Conservation (phyloP, 2,329 filamentous ascomycete genomes). For the Mollisia scopiformis region DNA sequence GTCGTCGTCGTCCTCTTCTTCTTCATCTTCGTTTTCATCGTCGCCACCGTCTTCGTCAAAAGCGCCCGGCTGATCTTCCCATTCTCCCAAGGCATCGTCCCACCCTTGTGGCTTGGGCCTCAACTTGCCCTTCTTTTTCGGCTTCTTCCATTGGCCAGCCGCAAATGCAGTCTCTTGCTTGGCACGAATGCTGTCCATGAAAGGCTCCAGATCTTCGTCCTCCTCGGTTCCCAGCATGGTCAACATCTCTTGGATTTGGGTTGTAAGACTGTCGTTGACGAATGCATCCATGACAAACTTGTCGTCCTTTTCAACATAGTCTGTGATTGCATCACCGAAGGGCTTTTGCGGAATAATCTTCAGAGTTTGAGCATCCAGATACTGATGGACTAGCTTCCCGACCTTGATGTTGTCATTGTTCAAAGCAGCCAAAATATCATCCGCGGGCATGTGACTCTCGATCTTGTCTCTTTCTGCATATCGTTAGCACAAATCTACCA, state of each 20-base stretch:
- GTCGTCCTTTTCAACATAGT: constrained; percentile 95
- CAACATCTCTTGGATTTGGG: constrained; percentile 72
- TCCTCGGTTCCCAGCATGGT: constrained; percentile 61
- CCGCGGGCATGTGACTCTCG: constrained; percentile 61
- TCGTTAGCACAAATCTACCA: constrained; percentile 15
- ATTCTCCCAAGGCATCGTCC: constrained; percentile 88
- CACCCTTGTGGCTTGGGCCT: constrained; percentile 80
- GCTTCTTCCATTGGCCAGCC: constrained; percentile 61
- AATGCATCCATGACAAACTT: constrained; percentile 88
- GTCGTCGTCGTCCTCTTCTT: constrained; percentile 62
- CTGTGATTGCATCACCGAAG: constrained; percentile 89
- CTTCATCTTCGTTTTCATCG: constrained; percentile 49
- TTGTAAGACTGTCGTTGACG: constrained; percentile 70
- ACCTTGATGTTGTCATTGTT: constrained; percentile 80
- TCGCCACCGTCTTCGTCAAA: constrained; percentile 32
- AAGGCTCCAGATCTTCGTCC: constrained; percentile 70
- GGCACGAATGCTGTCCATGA: constrained; percentile 73
- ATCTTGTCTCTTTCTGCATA: constrained; percentile 46
- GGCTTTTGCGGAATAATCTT: constrained; percentile 91
- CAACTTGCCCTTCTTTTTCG: constrained; percentile 54
- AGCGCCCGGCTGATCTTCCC: constrained; percentile 66
- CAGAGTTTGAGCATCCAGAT: constrained; percentile 82
- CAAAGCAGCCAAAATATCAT: constrained; percentile 62
- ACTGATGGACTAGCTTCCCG: constrained; percentile 85
- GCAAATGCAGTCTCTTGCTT: constrained; percentile 72